phyloP scores from a whole-genome alignment of 805 yeast genomes.

The Yamadazyma sp. region DNA sequence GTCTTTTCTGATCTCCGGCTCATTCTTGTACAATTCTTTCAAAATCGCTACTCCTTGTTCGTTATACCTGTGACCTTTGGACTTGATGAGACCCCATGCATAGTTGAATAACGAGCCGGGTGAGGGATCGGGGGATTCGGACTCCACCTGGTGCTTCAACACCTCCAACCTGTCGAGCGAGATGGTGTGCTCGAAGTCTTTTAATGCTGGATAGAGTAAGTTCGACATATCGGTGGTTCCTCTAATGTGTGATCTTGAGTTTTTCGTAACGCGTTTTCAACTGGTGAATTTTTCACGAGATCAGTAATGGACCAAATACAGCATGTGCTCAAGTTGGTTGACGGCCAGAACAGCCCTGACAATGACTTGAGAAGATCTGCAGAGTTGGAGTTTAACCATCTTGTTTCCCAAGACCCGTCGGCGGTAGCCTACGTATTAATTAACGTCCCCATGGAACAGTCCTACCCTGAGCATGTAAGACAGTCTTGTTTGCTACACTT shows the following conservation, averaged over 20 bases:
- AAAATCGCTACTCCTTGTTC: conserved; percentile 77
- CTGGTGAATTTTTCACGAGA: not conserved
- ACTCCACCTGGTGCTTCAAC: conserved; percentile 70
- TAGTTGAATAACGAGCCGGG: conserved; percentile 88
- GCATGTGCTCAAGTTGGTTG: conserved; percentile 9
- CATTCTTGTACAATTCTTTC: conserved; percentile 67
- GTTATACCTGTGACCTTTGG: conserved; percentile 60
- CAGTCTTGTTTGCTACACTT: conserved; percentile 68
- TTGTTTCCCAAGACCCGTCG: conserved; percentile 52
- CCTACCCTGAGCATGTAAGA: conserved; percentile 36
- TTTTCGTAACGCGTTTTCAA: conserved; percentile 7
- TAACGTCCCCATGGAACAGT: conserved; percentile 33
- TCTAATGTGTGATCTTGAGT: not conserved
- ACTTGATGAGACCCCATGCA: conserved; percentile 93
- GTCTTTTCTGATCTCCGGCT: conserved; percentile 83
- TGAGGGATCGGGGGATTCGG: conserved; percentile 78
- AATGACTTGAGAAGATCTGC: conserved; percentile 52
- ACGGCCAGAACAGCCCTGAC: conserved; percentile 42
- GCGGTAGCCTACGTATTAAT: conserved; percentile 43
- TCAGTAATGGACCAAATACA: no score
- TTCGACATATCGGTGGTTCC: conserved; percentile 10
- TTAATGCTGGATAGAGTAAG: conserved; percentile 37
- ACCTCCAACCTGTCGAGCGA: conserved; percentile 73
- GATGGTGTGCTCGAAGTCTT: conserved; percentile 51
- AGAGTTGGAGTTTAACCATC: conserved; percentile 47